A percentile compares a stretch with the other conserved stretches of the same genome.
Evolutionary conservation across 2,329 filamentous ascomycete species (phyloP).

Genomic region (Mollisiaceae sp.): DNA sequence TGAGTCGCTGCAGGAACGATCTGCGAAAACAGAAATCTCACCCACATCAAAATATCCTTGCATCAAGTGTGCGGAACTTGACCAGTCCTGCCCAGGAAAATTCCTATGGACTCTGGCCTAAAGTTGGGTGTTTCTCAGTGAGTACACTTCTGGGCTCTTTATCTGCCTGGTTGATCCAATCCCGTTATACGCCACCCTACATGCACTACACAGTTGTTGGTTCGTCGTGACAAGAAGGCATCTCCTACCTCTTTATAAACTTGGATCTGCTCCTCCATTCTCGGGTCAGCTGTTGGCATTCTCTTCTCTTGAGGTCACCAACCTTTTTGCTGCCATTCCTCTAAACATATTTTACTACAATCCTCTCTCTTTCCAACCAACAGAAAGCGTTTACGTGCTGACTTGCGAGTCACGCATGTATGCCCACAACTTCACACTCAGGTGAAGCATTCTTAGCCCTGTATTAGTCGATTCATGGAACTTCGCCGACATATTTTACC

Average conservation of each 20-base stretch:
- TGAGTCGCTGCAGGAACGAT: conserved; percentile 28
- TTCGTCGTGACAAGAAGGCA: conserved; percentile 1
- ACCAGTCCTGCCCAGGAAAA: conserved; percentile 27
- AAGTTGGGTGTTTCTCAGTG: conserved; percentile 16
- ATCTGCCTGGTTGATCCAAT: conserved; percentile 30
- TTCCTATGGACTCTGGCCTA: neutral
- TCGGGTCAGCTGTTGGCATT: conserved; percentile 40
- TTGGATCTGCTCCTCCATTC: conserved; percentile 41
- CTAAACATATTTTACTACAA: conserved; percentile 42
- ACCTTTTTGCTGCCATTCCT: conserved; percentile 39
- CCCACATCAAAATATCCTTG: conserved; percentile 33
- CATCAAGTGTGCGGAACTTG: conserved; percentile 30
- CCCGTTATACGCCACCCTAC: conserved; percentile 34
- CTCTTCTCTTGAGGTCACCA: conserved; percentile 32
- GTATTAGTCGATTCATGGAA: conserved; percentile 37
- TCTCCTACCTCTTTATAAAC: conserved; percentile 38
- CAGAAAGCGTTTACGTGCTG: conserved; percentile 31
- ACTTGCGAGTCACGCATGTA: conserved; percentile 27
- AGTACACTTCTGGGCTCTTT: conserved; percentile 25
- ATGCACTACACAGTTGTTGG: conserved; percentile 10
- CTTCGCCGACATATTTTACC: conserved; percentile 33
- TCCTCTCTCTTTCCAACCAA: conserved; percentile 39
- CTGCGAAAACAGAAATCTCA: conserved; percentile 20
- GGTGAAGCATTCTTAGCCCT: conserved; percentile 39
- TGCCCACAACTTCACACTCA: conserved; percentile 20